Evolutionary conservation across 139 green algal genomes (phyloP).

Genomic region (Tetraselmis striata): DNA sequence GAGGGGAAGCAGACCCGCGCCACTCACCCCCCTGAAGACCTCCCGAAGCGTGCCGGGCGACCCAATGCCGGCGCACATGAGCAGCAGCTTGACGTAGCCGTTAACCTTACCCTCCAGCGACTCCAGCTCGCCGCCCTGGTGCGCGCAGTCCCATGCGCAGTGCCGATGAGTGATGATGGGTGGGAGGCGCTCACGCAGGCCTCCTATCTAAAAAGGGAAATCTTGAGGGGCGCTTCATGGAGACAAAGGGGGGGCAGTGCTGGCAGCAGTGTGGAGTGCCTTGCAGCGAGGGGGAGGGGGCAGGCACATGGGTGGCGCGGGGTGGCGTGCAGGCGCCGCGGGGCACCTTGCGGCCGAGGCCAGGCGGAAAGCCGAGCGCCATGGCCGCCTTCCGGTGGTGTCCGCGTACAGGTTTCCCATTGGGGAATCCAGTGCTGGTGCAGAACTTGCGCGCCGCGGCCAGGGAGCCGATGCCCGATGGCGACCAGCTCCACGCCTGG

Average conservation of each 20-base stretch:
- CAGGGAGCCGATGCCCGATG: slow-evolving; percentile 17
- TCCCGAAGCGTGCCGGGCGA: slow-evolving; percentile 69
- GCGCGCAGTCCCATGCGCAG: too few relatives aligned
- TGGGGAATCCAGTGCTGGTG: slow-evolving; percentile 45
- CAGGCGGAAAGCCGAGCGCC: slow-evolving; percentile 45
- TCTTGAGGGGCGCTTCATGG: too few relatives aligned
- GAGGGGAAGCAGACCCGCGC: neutral
- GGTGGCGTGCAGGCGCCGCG: too few relatives aligned
- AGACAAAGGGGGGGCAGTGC: too few relatives aligned
- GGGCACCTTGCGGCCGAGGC: slow-evolving; percentile 22
- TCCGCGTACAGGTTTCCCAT: slow-evolving; percentile 52
- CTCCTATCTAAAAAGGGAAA: too few relatives aligned
- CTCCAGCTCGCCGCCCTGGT: neutral
- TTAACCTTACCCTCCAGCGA: slow-evolving; percentile 32
- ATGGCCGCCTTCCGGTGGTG: slow-evolving; percentile 28
- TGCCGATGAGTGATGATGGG: too few relatives aligned
- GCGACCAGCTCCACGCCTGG: slow-evolving; percentile 16
- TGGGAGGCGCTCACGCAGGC: too few relatives aligned
- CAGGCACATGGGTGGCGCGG: too few relatives aligned
- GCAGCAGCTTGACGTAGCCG: slow-evolving; percentile 67
- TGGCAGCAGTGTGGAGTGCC: too few relatives aligned
- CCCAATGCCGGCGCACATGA: slow-evolving; percentile 70
- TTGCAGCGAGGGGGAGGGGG: too few relatives aligned
- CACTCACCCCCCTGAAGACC: slow-evolving; percentile 22
- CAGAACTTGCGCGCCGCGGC: slow-evolving; percentile 34